A percentile compares a stretch with the other conserved stretches of the same genome.
phyloP scores from a whole-genome alignment of 352 stramenopile genomes.

The Pythium aquatile region DNA sequence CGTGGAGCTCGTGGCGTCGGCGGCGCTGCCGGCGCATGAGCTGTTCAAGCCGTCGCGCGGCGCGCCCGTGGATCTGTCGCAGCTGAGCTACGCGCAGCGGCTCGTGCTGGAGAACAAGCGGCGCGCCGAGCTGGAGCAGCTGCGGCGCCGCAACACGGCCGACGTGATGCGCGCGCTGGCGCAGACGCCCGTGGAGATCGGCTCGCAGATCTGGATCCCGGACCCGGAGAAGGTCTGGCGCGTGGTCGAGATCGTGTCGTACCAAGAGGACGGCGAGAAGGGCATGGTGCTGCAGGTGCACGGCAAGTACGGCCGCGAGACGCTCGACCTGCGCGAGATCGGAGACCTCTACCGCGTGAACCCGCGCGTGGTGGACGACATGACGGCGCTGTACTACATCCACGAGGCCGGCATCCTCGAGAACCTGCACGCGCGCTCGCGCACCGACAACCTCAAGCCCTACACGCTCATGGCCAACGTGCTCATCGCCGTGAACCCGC shows the following conservation, averaged over 20 bases:
- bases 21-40: constrained; percentile 74
- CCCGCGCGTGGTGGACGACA: constrained; percentile 84
- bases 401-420: constrained; percentile 85
- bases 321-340: constrained; percentile 78
- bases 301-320: constrained; percentile 70
- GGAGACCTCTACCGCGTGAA: constrained; percentile 87
- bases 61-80: constrained; percentile 52
- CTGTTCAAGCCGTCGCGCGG: constrained; percentile 69
- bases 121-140: constrained; percentile 49
- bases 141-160: constrained; percentile 64
- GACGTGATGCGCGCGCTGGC: constrained; percentile 68
- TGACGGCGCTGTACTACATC: constrained; percentile 89
- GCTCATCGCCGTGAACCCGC: constrained; percentile 84
- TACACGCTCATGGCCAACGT: constrained; percentile 91
- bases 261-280: constrained; percentile 51
- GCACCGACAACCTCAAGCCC: constrained; percentile 67
- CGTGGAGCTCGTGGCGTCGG: constrained; percentile 61
- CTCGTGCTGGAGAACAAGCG: constrained; percentile 87
- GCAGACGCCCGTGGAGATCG: constrained; percentile 71
- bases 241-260: constrained; percentile 75
- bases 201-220: constrained; percentile 84
- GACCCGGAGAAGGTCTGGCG: constrained; percentile 83
- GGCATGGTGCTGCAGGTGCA: constrained; percentile 69
- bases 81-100: constrained; percentile 73
- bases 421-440: constrained; percentile 75